Base-by-base conservation (phyloP, 129 eudicot genomes). In the Escallonia herrerae region DNA sequence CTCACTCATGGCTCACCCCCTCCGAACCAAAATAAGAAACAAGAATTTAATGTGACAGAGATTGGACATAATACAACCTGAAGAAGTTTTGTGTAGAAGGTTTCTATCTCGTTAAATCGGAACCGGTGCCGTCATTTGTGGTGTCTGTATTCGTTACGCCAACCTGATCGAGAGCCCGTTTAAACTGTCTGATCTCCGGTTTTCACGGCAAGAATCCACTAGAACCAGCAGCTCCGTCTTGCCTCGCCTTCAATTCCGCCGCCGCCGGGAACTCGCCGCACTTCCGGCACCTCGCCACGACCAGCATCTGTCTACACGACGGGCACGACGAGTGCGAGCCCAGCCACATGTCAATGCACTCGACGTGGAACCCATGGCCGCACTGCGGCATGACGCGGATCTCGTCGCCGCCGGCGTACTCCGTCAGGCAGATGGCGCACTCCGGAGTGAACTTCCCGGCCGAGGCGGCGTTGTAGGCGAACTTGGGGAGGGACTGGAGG, bases 291-390 rank as follows among this genome's bases (percentile, higher is more conserved):
- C 84, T 70, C 2, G 83, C 48, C 5, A 66, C 78, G 12, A 71
- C 86, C 62, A 87, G 44, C 39, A 80, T 71, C 84, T 82, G 90
- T 6, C 95, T 74, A 67, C 97, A 90, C 6, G 95, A 80, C 37
- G 97, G 97, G 59, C 97, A 90, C 22, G 97, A 87, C 8, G 97
- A 87, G 75, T 84, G 95, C 13, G 90, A 84, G 4, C 73, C 67
- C 3, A 90, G 90, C 97, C 97, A 90, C 67, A 66, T 66, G 73
- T 90, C 97, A 38, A 90, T 73, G 71, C 97, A 90, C 8, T 48
- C 74, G 13, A 82, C 79, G 63, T 90, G 97, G 47, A 90, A 90
- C 3, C 85, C 84, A 48, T 90, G 97, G 11, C 90, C 90, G 56
- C 97, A 90, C 74, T 78, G 90, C 50, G 97, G 97, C 75, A 90